These are phyloP conservation scores for Suhomyces wounanorum DNA, from an alignment of 1,139 yeast genomes.

Conservation along the genomic window DNA sequence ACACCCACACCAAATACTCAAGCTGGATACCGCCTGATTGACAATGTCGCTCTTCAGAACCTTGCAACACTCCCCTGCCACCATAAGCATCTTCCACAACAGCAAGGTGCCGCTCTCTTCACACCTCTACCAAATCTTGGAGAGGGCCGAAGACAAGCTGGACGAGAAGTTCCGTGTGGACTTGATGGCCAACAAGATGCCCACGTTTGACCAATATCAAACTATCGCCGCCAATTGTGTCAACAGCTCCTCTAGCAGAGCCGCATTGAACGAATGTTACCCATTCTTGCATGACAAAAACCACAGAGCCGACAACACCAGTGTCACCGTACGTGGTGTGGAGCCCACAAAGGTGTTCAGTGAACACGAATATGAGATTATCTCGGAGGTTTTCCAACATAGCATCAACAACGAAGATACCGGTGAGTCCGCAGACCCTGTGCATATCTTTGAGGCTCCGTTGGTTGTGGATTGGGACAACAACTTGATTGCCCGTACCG, in stretches of 20 bases:
- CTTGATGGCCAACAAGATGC: conserved; percentile 43
- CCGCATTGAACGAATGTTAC: conserved; percentile 34
- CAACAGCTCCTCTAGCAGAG: conserved; percentile 28
- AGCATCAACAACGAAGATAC: conserved; percentile 27
- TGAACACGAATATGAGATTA: conserved; percentile 42
- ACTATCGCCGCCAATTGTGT: conserved; percentile 33
- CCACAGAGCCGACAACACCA: conserved; percentile 19
- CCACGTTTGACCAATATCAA: conserved; percentile 47
- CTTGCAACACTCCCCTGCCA: conserved; percentile 47
- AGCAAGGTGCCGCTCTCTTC: conserved; percentile 36
- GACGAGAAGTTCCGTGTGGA: conserved; percentile 39
- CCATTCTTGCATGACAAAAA: conserved; percentile 39
- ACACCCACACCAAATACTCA: too few relatives aligned
- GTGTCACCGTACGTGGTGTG: conserved; percentile 32
- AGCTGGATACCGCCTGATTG: not conserved
- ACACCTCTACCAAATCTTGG: conserved; percentile 34
- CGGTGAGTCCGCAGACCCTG: conserved; percentile 31
- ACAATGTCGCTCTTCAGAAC: conserved; percentile 44
- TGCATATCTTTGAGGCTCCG: conserved; percentile 44
- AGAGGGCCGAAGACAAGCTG: conserved; percentile 32
- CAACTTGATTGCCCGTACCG: conserved; percentile 44
- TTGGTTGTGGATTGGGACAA: conserved; percentile 54
- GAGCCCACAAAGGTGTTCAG: conserved; percentile 36
- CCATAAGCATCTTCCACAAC: conserved; percentile 47
- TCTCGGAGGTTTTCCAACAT: conserved; percentile 42